phyloP scores from a whole-genome alignment of 352 stramenopile genomes.

The Phytophthora lateralis region DNA sequence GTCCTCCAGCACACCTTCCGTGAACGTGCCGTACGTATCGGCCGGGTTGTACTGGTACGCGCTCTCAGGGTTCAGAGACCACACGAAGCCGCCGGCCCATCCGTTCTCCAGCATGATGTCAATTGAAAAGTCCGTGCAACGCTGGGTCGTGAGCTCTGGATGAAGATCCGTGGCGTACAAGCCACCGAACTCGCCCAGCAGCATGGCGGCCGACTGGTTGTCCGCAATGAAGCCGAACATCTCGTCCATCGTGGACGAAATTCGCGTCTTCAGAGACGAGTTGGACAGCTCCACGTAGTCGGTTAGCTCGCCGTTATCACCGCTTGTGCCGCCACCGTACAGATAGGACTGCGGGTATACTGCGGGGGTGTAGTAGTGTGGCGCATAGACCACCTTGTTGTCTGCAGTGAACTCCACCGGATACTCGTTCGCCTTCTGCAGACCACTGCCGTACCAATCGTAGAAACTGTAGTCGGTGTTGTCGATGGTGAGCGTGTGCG shows the following conservation, averaged over 20 bases:
- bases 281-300: slow-evolving; percentile 47
- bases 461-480: slow-evolving; percentile 57
- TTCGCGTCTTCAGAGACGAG: slow-evolving; percentile 46
- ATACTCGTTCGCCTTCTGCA: slow-evolving; percentile 45
- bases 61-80: slow-evolving; percentile 67
- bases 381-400: slow-evolving; percentile 80
- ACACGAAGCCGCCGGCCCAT: slow-evolving; percentile 61
- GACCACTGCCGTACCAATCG: slow-evolving; percentile 69
- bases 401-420: slow-evolving; percentile 48
- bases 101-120: slow-evolving; percentile 44
- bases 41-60: slow-evolving; percentile 62
- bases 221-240: slow-evolving; percentile 75
- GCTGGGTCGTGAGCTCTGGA: slow-evolving; percentile 50
- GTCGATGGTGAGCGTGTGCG: slow-evolving; percentile 52
- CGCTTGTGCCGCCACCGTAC: slow-evolving; percentile 49
- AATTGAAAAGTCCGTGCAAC: slow-evolving; percentile 56
- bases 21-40: slow-evolving; percentile 43
- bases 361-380: slow-evolving; percentile 4
- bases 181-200: slow-evolving; percentile 65
- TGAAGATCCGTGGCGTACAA: slow-evolving; percentile 61
- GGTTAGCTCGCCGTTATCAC: slow-evolving; percentile 21
- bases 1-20: slow-evolving; percentile 48
- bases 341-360: slow-evolving; percentile 40
- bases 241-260: slow-evolving; percentile 61
- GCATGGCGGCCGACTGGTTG: slow-evolving; percentile 50